Percentiles rank a stretch among this genome's conserved stretches.
phyloP scores from a whole-genome alignment of 2,329 filamentous ascomycete genomes.

The Cercospora zeina region DNA sequence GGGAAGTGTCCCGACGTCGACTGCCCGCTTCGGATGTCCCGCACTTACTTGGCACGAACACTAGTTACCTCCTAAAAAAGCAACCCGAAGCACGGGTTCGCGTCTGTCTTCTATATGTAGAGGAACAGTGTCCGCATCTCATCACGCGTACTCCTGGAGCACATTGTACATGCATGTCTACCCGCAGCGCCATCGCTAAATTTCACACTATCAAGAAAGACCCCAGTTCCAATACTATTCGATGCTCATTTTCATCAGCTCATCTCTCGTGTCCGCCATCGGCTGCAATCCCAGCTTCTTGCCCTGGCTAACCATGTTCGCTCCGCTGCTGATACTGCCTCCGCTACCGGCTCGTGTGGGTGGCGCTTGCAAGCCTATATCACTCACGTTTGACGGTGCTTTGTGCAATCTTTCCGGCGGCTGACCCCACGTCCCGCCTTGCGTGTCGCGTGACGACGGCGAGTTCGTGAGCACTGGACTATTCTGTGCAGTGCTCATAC shows the following conservation, averaged over 20 bases:
- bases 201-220: background rate
- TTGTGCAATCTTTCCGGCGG: conserved; percentile 53
- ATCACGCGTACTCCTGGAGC: background rate
- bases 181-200: conserved; percentile 9
- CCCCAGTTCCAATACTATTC: background rate
- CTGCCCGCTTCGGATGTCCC: no score
- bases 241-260: conserved; percentile 78
- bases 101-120: no score
- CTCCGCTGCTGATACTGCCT: conserved; percentile 16
- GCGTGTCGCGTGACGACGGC: conserved; percentile 68
- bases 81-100: no score
- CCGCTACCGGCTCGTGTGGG: conserved; percentile 18
- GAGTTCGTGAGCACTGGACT: conserved; percentile 81
- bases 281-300: conserved; percentile 79
- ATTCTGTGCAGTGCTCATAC: conserved; percentile 81
- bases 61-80: no score
- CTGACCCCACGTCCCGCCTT: conserved; percentile 68
- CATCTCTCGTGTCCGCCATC: conserved; percentile 94
- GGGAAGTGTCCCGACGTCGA: no score
- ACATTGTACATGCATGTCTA: background rate
- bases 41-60: no score
- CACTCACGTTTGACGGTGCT: conserved; percentile 18
- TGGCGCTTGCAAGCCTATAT: conserved; percentile 17
- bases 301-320: conserved; percentile 30
- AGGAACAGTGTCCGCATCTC: no score